Base-by-base conservation (phyloP, 2,329 filamentous ascomycete species). In the Thelonectria blattea region DNA sequence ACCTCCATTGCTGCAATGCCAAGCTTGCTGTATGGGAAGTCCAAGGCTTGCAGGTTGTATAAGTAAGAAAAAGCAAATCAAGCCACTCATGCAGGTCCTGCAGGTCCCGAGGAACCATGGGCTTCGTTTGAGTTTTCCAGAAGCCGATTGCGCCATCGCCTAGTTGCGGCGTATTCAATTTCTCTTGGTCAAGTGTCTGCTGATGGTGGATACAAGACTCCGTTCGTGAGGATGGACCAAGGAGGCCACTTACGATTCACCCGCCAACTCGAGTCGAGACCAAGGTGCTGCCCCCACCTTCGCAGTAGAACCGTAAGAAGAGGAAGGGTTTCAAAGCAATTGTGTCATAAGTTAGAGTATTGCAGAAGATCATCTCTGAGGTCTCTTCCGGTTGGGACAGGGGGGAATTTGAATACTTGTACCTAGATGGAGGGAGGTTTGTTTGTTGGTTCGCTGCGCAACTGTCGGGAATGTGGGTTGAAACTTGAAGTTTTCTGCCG, bases 131-230 rank as follows among this genome's bases (percentile, higher is more conserved):
- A 52, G 39, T 58, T 52, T 52, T 58, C 43, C 43, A 46, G 43
- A 58, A 47, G 56, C 32, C 49, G 56, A 58, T 58, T 58, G 56
- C 56, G 56, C 56, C 27, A 58, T 58, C 42, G 42, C 18, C 17
- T 34, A 48, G n/a, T 27, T 52, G 24, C 34, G 49, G 43, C 32
- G 48, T 49, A 49, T 56, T 51, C 42, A 17, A 7, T 22, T 9
- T 42, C 22, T 48, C 47, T 37, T 41, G 27, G 54, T 17, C 46
- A 52, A 52, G 56, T 5, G 42, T 58, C 34, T 48, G 49, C 49
- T 42, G 48, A 52, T 52, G 12, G 56, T 58, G 56, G 56, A 22
- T 30, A 52, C 34, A 11, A 10, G 15, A 30, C 47, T 20, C 34
- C 34, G 34, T 37, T 15, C 34, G 12, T 37, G 34, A 37, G 6